Evolutionary conservation across 768 basidiomycete genomes (phyloP), one percentile per base, ranked within the genome.

Genomic region (Mycena epipterygia): DNA sequence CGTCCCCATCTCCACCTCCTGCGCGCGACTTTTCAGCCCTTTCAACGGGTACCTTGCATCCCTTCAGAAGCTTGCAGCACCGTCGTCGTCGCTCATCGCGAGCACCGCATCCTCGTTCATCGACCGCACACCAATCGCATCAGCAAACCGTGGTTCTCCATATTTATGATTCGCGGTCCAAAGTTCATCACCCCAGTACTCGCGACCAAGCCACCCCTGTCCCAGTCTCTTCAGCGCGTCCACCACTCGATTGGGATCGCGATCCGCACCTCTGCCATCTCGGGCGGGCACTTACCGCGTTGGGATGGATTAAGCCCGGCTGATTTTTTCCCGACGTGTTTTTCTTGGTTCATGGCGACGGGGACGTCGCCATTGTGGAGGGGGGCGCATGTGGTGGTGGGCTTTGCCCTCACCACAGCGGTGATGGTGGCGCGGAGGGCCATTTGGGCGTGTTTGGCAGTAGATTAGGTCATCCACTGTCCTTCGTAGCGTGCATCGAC

Each of bases 341-440:
- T 49, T 48, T 19, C 30, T 2, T 25, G 21, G n/a, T 37, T 27
- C 23, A 14, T 49, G 46, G 60, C 46, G 46, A 61, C 48, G 32
- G 46, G 59, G 59, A 60, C 44, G 44, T 60, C 59, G 32, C 59
- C 32, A 25, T 44, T 46, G 25, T 29, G 49, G 49, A 30, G 25
- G 49, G n/a, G 49, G 49, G 49, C 25, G 29, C 49, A 51, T 51
- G 49, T 51, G 49, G 49, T 51, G 29, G 27, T 51, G 49, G 49
- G 49, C 49, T 51, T 30, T 16, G 29, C 49, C 49, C 49, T 29
- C 49, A 30, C 49, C 44, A 25, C 39, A 17, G 39, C 19, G 13
- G 13, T 46, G 44, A 8, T 46, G 49, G 27, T 51, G 49, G 49
- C 27, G 14, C 14, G 13, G 49, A 16, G 13, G n/a, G 29, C 6